Base-by-base conservation (phyloP, 2,329 filamentous ascomycete species). In the Didymellaceae sp. region DNA sequence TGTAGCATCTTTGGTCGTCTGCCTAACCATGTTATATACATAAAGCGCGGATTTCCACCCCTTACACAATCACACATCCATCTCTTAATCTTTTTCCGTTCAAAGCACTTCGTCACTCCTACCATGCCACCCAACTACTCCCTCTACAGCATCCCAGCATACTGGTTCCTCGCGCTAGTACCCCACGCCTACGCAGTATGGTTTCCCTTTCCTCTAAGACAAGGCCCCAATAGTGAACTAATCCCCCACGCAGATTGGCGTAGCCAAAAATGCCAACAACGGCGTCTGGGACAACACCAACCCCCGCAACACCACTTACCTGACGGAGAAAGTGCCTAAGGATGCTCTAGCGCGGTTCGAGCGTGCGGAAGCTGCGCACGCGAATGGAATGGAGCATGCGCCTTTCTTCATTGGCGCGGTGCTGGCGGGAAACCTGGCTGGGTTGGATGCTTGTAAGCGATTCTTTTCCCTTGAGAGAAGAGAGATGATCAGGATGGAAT, bases 351-450 rank as follows among this genome's bases (percentile, higher is more conserved):
- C 65, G 2, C 63, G 62, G 1, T 79, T 63, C 38, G 76, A 80
- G 64, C 71, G 77, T 32, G 71, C 72, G 10, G 71, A 77, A 48
- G 71, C 74, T 13, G 76, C 76, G 22, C 77, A 79, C 55, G 64
- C 70, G 17, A 80, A 80, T 55, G 63, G 70, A 17, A 57, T 79
- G 42, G 78, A 80, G 62, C 78, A 74, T 43, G 66, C 78, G 55
- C 74, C 77, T 1, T 48, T 79, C 5, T 79, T 78, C 54, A 62
- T 76, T 14, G 74, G 75, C 0, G 74, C 77, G 1, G 64, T 80
- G 4, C 54, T 79, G 16, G 67, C 72, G 4, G 77, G 73, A 0
- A 70, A 77, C 34, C 56, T 77, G 33, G 77, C 73, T 39, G 54
- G 63, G 10, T 26, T 72, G 31, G 54, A 41, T 31, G 28, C 58